Percentiles rank a stretch among this genome's conserved stretches.
Evolutionary conservation across 805 yeast species (phyloP).

Genomic region (Saturnispora bothae): DNA sequence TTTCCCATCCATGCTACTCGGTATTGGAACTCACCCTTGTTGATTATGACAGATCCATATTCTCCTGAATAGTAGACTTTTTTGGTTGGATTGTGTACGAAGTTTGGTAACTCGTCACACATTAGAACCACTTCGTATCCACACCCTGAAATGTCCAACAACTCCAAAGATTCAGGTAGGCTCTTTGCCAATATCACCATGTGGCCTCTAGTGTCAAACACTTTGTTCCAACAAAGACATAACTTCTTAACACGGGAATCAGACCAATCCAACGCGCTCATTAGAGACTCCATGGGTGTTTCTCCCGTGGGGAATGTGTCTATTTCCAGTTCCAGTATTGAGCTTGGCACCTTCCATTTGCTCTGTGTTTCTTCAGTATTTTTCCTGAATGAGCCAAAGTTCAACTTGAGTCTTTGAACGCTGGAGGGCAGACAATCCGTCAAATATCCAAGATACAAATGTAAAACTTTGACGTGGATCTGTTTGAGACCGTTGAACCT

Average conservation of each 20-base stretch:
- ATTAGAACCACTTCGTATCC: conserved; percentile 8
- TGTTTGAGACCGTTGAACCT: conserved; percentile 2
- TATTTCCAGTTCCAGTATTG: conserved; percentile 5
- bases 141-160: conserved; percentile 7
- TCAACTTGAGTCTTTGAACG: conserved; percentile 5
- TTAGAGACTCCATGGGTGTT: conserved; percentile 4
- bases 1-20: conserved; percentile 5
- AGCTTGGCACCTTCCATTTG: conserved; percentile 4
- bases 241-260: conserved; percentile 2
- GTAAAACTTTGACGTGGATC: conserved; percentile 7
- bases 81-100: neutral
- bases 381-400: conserved; percentile 4
- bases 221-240: conserved; percentile 8
- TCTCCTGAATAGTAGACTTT: conserved; percentile 7
- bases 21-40: conserved; percentile 2
- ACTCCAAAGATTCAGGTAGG: conserved; percentile 5
- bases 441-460: conserved; percentile 4
- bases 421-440: conserved; percentile 4
- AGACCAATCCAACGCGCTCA: conserved; percentile 3
- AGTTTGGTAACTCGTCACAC: conserved; percentile 5
- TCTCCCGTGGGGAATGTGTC: conserved; percentile 9
- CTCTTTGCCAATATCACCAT: conserved; percentile 2
- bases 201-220: conserved; percentile 7
- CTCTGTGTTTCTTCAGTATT: neutral
- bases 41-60: conserved; percentile 6